These are phyloP conservation scores for Halophytophthora polymorphica DNA, from an alignment of 352 stramenopile genomes.

Conservation along the genomic window DNA sequence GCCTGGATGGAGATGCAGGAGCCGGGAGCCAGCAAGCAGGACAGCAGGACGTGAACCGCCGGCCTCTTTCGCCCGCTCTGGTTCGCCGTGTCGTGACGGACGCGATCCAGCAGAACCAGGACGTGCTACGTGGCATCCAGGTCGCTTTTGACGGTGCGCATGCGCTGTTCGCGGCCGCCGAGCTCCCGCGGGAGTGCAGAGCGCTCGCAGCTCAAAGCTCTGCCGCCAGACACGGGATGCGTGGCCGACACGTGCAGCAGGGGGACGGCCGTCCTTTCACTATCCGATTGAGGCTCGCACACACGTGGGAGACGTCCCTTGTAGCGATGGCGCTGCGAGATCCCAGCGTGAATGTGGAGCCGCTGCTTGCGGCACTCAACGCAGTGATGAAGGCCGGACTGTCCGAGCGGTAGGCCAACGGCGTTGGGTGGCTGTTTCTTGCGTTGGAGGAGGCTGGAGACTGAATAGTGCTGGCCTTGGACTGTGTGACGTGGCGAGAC, in stretches of 20 bases:
- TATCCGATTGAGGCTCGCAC: background rate
- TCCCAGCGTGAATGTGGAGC: background rate
- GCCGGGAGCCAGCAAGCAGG: background rate
- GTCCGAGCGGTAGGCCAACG: background rate
- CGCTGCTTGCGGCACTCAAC: background rate
- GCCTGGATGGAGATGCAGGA: background rate
- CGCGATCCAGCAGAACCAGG: slow-evolving; percentile 1
- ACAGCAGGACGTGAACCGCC: background rate
- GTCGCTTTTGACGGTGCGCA: slow-evolving; percentile 3
- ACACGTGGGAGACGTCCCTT: background rate
- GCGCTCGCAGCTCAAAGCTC: background rate
- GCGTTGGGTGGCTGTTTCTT: background rate
- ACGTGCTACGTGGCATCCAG: slow-evolving; percentile 1
- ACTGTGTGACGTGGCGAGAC: too few species aligned
- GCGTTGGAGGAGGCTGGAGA: background rate
- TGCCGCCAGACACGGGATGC: slow-evolving; percentile 3
- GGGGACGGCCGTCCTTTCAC: background rate
- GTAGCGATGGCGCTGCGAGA: background rate
- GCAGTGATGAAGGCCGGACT: background rate
- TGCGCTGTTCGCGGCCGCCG: background rate
- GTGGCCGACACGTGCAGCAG: background rate
- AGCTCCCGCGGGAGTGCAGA: too few species aligned
- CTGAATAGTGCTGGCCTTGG: background rate
- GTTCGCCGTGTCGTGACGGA: slow-evolving; percentile 3
- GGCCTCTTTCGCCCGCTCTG: background rate